Base-by-base conservation (phyloP, 192 early-diverging fungal genomes). In the Coemansia sp. region DNA sequence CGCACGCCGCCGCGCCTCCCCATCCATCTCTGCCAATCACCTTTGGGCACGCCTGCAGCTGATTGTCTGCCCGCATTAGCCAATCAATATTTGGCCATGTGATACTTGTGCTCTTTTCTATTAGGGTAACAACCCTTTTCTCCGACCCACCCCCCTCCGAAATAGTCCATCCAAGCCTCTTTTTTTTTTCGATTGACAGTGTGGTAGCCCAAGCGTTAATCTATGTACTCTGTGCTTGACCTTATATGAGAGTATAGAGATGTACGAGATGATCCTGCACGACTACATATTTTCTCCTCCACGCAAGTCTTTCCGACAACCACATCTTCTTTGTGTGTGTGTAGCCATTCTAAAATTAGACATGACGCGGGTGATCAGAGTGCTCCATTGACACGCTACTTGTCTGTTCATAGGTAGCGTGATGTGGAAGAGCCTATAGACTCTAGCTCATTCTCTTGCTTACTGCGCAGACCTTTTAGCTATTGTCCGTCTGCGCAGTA, bases 231-330 rank as follows among this genome's bases (percentile, higher is more conserved):
- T 14, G 42, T 11, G 16, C 42, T 44, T 44, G 43, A 37, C 35
- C 35, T 37, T 8, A 9, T 37, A 37, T 37, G 35, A 37, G 8
- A 37, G 35, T 8, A 37, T 9, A 9, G 35, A 37, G 46, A 49
- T 49, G n/a, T 49, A 49, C 50, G 23, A 26, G 50, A 28, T 52
- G 19, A 52, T 52, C 50, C 21, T 50, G 47, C 47, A 50, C n/a
- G 21, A 23, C 47, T 21, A 23, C 47, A 23, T 19, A 49, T 21
- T 16, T 49, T 16, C 44, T 46, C 46, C 14, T 23, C 26, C 19
- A 13, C 2, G 52, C 52, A 55, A 28, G 55, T 60, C 66, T 63
- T 77, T 77, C 52, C 35, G 38, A 23, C 46, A 8, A 52, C 50
- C 11, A 11, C 11, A 43, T 13, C 21, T n/a, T n/a, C 47, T 50